Evolutionary conservation across 1,139 yeast genomes (phyloP), one percentile per base, ranked within the genome.

Genomic region (Blastobotrys proliferans): DNA sequence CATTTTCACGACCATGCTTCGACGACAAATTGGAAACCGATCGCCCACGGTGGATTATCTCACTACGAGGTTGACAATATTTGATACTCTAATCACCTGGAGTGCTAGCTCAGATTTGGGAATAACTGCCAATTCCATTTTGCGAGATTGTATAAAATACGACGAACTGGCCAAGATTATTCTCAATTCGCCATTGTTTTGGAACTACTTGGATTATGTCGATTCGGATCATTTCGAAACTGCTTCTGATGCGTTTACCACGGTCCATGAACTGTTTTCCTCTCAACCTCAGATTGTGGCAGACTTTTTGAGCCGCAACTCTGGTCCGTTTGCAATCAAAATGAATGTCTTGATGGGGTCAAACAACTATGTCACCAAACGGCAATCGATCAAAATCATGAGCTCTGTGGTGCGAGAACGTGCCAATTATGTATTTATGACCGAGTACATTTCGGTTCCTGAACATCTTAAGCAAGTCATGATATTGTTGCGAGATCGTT

Each of bases 41-140:
- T 77, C 83, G 18, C 95, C 96, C 21, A 87, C 96, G 0, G 92
- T 87, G 16, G 97, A 90, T 56, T 86, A 88, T 61, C 64, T 92
- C 38, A 66, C 82, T 17, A 69, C 76, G 24, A 76, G 79, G 49
- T 90, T 94, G 3, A 79, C 78, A 45, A 76, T 86, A 8, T 63
- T 92, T 35, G 69, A 73, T 25, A 57, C 76, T 32, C 72, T 92
- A 50, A 68, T 90, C 51, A 73, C 73, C 47, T 85, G 87, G 8
- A 88, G 83, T 10, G 94, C 86, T 52, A 60, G 71, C 35, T 74
- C 77, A 3, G 95, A 88, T 44, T 72, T 78, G 24, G 92, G 92
- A 18, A 68, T 87, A 34, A 76, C 81, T 31, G 74, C 84, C 19
- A 95, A 97, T 1, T 76, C 79, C 44, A 86, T 92, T 57, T 67